Percentiles rank a stretch among this genome's conserved stretches.
phyloP scores from a whole-genome alignment of 164 flowering plant genomes.

The Nelumbo lutea region DNA sequence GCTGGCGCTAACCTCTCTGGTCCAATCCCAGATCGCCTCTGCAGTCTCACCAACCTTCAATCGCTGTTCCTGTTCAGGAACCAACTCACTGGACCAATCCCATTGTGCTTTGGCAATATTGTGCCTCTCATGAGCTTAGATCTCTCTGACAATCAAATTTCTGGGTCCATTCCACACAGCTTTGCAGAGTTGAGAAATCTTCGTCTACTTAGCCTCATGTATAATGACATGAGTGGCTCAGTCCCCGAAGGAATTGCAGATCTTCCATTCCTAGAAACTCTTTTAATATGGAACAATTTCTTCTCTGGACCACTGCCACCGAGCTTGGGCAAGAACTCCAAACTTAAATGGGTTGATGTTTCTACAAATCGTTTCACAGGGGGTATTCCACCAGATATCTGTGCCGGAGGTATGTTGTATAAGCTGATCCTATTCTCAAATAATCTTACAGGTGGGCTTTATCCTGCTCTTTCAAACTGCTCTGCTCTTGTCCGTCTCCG shows the following conservation, averaged over 20 bases:
- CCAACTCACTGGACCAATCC: conserved; percentile 53
- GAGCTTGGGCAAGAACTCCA: conserved; percentile 60
- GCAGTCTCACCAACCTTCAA: conserved; percentile 67
- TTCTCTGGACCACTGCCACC: conserved; percentile 76
- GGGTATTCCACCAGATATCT: conserved; percentile 59
- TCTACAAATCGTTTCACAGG: conserved; percentile 74
- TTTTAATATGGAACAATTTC: conserved; percentile 80
- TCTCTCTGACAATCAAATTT: conserved; percentile 76
- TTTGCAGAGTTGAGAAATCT: conserved; percentile 67
- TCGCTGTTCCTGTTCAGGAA: conserved; percentile 81
- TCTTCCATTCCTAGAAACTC: conserved; percentile 72
- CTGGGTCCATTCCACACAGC: conserved; percentile 76
- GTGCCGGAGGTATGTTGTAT: conserved; percentile 50
- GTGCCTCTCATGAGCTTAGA: conserved; percentile 53
- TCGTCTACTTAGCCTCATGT: conserved; percentile 72
- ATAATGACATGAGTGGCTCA: conserved; percentile 63
- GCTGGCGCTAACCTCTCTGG: conserved; percentile 88
- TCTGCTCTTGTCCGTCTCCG: conserved; percentile 81
- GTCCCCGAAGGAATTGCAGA: conserved; percentile 68
- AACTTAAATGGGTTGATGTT: conserved; percentile 76
- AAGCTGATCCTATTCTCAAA: conserved; percentile 81
- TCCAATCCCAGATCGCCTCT: conserved; percentile 48
- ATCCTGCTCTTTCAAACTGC: conserved; percentile 68
- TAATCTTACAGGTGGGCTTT: conserved; percentile 54
- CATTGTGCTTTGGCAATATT: conserved; percentile 52